Conservation (phyloP, 768 basidiomycete genomes). For the Amanita subjunquillea region DNA sequence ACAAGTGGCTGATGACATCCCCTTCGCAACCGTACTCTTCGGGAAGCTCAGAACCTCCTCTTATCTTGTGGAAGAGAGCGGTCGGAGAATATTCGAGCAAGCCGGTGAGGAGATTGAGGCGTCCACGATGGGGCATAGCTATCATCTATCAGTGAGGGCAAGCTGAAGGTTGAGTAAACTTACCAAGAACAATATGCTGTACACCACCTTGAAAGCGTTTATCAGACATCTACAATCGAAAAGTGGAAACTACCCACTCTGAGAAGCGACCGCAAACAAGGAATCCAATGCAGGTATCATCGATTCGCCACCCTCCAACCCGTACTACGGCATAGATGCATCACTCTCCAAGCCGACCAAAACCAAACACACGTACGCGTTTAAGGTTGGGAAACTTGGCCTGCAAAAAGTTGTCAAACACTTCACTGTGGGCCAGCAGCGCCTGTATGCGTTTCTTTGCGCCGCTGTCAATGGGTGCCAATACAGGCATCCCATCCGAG, state of each 20-base stretch:
- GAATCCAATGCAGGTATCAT: slow-evolving; percentile 85
- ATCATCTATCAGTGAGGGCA: not conserved
- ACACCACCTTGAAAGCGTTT: slow-evolving; percentile 24
- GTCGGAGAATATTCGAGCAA: slow-evolving; percentile 58
- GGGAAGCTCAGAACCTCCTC: slow-evolving; percentile 63
- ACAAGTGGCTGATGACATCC: slow-evolving; percentile 81
- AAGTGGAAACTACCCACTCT: slow-evolving; percentile 22
- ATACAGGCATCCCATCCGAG: slow-evolving; percentile 20
- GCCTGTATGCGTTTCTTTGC: slow-evolving; percentile 51
- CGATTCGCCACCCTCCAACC: slow-evolving; percentile 87
- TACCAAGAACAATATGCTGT: slow-evolving; percentile 55
- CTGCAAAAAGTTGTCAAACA: slow-evolving; percentile 78
- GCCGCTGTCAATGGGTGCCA: slow-evolving; percentile 16
- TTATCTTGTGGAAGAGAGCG: slow-evolving; percentile 80
- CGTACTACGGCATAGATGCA: slow-evolving; percentile 41
- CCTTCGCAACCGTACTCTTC: slow-evolving; percentile 61
- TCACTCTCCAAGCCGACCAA: not conserved
- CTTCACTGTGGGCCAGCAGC: slow-evolving; percentile 67
- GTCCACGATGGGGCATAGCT: slow-evolving; percentile 84
- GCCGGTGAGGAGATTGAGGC: slow-evolving; percentile 77
- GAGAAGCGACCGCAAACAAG: slow-evolving; percentile 58
- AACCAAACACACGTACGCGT: slow-evolving; percentile 27
- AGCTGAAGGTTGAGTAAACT: not conserved
- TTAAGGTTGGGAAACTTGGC: slow-evolving; percentile 84
- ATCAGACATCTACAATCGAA: not conserved